Evolutionary conservation across 768 basidiomycete species (phyloP), one percentile per base, ranked within the genome.

Genomic region (Auriscalpium microsporum): DNA sequence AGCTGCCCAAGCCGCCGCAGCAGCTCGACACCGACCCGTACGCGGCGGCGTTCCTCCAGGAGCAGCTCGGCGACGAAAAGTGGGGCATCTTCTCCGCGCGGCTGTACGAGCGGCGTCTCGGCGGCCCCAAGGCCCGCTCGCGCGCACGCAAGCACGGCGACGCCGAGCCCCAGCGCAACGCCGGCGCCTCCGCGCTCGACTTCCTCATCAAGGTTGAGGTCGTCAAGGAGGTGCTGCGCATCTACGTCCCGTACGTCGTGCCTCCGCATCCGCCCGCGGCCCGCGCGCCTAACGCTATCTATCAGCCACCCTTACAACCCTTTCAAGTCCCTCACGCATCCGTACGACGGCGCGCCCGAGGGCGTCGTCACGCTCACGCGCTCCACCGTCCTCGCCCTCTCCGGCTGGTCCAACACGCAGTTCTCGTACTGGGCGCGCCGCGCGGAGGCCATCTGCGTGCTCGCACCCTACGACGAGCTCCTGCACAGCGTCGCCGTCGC

Each of bases 381-480:
- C 45, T 72, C 75, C 40, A 74, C 75, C 45, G 73, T 78, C 51
- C 73, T 78, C 50, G 65, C 72, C 46, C 70, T 78, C 50, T 77
- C 76, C 6, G 76, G 76, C 56, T 79, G 76, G 76, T 79, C 77
- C 17, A 78, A 79, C 50, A 78, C 76, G 9, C 78, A 79, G 55
- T 78, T 78, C 50, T 78, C 76, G 47, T 79, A 79, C 56, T 78
- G 76, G 78, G 75, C 76, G n/a, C 75, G 76, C 51, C 75, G 76
- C 34, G 66, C 72, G 6, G 78, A 79, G 63, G 77, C 75, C 33
- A 72, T 78, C 46, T 77, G 76, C 49, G 77, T 79, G 40, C 69
- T 78, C 34, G 68, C 71, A 14, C 58, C 67, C 40, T 69, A 73
- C 45, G 76, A 78, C 58, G 64, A 66, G 40, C 72, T 72, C 44